Evolutionary conservation across 2,329 filamentous ascomycete species (phyloP).

Genomic region (Sporothrix pseudoabietina): DNA sequence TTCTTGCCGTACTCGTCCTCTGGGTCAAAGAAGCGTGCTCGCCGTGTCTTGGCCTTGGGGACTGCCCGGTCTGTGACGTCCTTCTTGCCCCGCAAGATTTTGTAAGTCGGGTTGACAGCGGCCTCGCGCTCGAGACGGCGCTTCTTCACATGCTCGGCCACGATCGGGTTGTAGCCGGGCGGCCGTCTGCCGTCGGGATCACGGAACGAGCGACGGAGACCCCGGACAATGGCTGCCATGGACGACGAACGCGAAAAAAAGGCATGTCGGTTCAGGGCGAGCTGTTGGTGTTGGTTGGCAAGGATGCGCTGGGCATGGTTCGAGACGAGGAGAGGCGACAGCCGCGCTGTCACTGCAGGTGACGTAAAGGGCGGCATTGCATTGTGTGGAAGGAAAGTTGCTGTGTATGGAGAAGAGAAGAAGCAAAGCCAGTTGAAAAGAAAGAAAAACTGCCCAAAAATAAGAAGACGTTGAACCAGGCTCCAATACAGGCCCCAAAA

Average conservation of each 20-base stretch:
- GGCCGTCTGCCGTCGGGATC: constrained; percentile 35
- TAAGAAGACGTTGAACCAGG: background rate
- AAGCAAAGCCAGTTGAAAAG: background rate
- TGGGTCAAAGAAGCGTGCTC: constrained; percentile 56
- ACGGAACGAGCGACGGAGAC: constrained; percentile 34
- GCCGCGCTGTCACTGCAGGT: constrained; percentile 15
- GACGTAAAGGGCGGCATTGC: constrained; percentile 28
- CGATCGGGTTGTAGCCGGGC: constrained; percentile 24
- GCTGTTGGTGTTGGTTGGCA: background rate
- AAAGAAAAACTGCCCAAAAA: background rate
- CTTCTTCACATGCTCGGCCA: constrained; percentile 39
- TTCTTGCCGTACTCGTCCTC: constrained; percentile 54
- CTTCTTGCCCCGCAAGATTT: constrained; percentile 54
- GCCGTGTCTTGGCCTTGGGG: constrained; percentile 50
- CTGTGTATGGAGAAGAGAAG: background rate
- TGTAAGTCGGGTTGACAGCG: constrained; percentile 39
- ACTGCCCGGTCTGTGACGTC: constrained; percentile 51
- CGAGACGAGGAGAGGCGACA: constrained; percentile 16
- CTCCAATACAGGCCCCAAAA: background rate
- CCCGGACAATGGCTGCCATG: constrained; percentile 36
- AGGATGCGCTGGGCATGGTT: background rate
- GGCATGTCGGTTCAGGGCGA: background rate
- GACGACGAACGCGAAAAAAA: constrained; percentile 31
- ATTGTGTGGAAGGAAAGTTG: background rate
- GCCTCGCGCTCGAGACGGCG: constrained; percentile 37